Conservation (phyloP, 495 filamentous ascomycete species). For the Trichoderma reesei region DNA sequence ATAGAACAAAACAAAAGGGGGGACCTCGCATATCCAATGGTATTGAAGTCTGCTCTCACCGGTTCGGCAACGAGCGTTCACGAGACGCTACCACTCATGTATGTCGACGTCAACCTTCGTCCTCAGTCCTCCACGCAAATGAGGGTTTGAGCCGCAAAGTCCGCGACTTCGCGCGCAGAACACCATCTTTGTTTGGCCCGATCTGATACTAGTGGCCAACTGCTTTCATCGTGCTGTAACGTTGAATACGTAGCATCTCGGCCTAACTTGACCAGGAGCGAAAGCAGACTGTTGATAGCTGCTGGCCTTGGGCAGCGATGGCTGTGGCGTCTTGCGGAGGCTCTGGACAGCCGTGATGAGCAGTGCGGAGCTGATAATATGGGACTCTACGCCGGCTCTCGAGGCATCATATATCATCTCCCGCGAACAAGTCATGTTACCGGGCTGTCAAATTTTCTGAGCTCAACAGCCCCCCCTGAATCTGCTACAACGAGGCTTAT, state of each 20-base stretch:
- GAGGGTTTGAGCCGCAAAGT: not conserved
- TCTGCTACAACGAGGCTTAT: no score
- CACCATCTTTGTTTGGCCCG: not conserved
- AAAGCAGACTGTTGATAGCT: not conserved
- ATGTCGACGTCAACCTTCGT: constrained; percentile 1
- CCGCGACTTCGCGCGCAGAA: not conserved
- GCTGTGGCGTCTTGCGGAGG: not conserved
- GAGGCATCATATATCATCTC: not conserved
- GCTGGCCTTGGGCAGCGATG: not conserved
- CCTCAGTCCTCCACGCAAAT: not conserved
- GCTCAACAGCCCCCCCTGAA: not conserved
- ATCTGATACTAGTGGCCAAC: not conserved
- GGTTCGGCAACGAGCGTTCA: not conserved
- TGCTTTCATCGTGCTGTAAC: not conserved
- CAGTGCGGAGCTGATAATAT: not conserved
- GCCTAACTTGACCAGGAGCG: not conserved
- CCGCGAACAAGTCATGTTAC: not conserved
- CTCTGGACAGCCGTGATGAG: not conserved
- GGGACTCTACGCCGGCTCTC: not conserved
- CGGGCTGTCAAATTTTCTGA: not conserved
- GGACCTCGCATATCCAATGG: not conserved
- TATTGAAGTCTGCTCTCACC: not conserved
- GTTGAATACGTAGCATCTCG: not conserved
- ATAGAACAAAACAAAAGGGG: not conserved
- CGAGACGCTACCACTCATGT: not conserved